Percentiles rank a stretch among this genome's conserved stretches.
Evolutionary conservation across 176 grass and related monocot genomes (phyloP).

Genomic region (Dendrocalamus sinicus): DNA sequence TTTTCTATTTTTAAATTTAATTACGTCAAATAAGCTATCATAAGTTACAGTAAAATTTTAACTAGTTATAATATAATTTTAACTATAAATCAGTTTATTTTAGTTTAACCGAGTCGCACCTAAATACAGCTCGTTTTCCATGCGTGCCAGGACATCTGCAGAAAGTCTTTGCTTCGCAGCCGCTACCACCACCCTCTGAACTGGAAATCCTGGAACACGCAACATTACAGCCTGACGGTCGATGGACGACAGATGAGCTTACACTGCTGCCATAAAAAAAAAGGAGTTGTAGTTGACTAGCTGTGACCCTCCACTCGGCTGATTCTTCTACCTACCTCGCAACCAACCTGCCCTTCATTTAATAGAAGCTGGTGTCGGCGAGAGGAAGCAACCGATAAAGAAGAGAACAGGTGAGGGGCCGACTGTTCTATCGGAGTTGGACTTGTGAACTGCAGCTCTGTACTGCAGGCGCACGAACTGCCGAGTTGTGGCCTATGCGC

Average conservation of each 20-base stretch:
- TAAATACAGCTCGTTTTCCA: neutral
- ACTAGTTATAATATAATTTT: too few relatives aligned
- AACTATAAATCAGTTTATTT: too few relatives aligned
- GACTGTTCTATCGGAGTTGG: constrained; percentile 38
- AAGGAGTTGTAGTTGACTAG: neutral
- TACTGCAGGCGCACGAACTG: constrained; percentile 16
- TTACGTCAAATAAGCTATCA: too few relatives aligned
- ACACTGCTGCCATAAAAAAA: constrained; percentile 20
- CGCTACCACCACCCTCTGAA: constrained; percentile 7
- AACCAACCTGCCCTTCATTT: constrained; percentile 33
- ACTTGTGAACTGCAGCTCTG: constrained; percentile 48
- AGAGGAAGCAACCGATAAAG: constrained; percentile 53
- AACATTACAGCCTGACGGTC: constrained; percentile 23
- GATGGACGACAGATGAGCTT: neutral
- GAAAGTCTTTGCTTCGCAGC: neutral
- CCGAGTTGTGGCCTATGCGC: neutral
- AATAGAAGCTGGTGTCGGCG: constrained; percentile 51
- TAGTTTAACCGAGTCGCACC: too few relatives aligned
- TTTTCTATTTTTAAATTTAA: too few relatives aligned
- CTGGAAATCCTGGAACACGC: neutral
- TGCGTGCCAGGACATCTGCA: neutral
- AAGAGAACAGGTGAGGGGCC: neutral
- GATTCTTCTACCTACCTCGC: constrained; percentile 51
- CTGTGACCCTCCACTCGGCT: constrained; percentile 36
- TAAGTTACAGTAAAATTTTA: too few relatives aligned